Conservation (phyloP, 1,284 basidiomycete genomes). For the Cryptococcus sp. region DNA sequence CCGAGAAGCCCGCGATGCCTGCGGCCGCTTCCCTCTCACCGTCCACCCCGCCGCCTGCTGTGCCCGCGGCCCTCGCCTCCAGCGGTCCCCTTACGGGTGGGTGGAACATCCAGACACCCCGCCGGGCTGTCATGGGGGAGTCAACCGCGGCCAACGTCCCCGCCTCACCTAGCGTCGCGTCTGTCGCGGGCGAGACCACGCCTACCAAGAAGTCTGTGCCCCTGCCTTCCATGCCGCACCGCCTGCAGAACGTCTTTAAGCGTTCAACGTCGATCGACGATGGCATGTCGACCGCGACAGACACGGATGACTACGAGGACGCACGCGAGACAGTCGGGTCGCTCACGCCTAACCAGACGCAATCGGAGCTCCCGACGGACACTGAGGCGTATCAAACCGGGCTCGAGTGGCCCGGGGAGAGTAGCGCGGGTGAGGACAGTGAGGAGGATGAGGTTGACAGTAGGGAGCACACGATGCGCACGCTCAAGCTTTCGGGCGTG, state of each 20-base stretch:
- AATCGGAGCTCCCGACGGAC: conserved; percentile 59
- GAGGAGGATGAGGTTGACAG: conserved; percentile 47
- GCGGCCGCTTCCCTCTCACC: conserved; percentile 6
- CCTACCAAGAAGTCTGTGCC: conserved; percentile 33
- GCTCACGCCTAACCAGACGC: conserved; percentile 59
- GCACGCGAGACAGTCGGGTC: conserved; percentile 69
- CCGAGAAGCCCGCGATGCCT: conserved; percentile 12
- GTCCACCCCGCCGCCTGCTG: conserved; percentile 8
- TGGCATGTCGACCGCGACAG: conserved; percentile 57
- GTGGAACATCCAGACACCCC: conserved; percentile 24
- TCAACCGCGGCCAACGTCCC: conserved; percentile 8
- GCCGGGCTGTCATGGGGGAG: conserved; percentile 16
- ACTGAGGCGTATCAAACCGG: conserved; percentile 43
- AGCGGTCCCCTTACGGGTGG: conserved; percentile 10
- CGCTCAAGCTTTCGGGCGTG: conserved; percentile 18
- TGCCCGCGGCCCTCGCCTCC: conserved; percentile 9
- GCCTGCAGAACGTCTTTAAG: conserved; percentile 23
- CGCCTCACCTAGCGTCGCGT: conserved; percentile 7
- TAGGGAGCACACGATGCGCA: conserved; percentile 17
- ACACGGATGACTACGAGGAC: conserved; percentile 77
- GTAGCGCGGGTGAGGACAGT: conserved; percentile 58
- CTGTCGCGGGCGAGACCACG: conserved; percentile 27
- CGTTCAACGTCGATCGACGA: conserved; percentile 24
- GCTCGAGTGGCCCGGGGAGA: conserved; percentile 46
- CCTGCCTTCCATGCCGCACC: conserved; percentile 28